Base-by-base conservation (phyloP, 1,284 basidiomycete genomes). In the Leccinum fallax region DNA sequence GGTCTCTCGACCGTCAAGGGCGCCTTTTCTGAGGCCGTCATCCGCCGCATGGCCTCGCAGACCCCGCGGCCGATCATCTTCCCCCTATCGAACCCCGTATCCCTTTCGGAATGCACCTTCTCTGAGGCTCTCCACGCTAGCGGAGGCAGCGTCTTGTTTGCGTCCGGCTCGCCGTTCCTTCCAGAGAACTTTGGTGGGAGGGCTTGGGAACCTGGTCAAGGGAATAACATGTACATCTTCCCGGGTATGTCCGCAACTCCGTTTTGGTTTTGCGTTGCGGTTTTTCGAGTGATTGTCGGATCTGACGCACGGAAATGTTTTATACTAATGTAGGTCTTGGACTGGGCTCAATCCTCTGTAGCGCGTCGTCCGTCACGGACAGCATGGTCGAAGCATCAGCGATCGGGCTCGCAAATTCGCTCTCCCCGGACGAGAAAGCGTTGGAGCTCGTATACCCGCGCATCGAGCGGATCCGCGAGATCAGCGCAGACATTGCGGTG, bases 71-170 rank as follows among this genome's bases (percentile, higher is more conserved):
- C 96, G 28, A 96, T 97, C 80, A 88, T 98, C 76, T 97, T 98
- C 84, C 94, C 96, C 55, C 87, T 98, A n/a, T 95, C 93, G 38
- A 98, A 98, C 80, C 96, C 96, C 32, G 90, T 93, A 54, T 82
- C 85, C 55, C 86, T 95, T 61, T 93, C 91, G 43, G 93, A 94
- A 74, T 92, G 91, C 72, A 89, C 90, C 34, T 97, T 95, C 76
- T 81, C 89, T 62, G 92, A 96, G 66, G 94, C 95, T 1, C 85
- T 97, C 61, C 79, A 85, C 59, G 87, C 90, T 78, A 90, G 89
- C 5, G 76, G 84, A 38, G 92, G 92, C 26, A 79, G 77, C 51
- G 91, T 93, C 28, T 84, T 98, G 63, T 98, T 97, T 74, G 95
- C 96, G 1, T 90, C 89, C 40, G 96, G 95, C 2, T 95, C 93